phyloP scores from a whole-genome alignment of 164 flowering plant genomes.

The Warburgia ugandensis region DNA sequence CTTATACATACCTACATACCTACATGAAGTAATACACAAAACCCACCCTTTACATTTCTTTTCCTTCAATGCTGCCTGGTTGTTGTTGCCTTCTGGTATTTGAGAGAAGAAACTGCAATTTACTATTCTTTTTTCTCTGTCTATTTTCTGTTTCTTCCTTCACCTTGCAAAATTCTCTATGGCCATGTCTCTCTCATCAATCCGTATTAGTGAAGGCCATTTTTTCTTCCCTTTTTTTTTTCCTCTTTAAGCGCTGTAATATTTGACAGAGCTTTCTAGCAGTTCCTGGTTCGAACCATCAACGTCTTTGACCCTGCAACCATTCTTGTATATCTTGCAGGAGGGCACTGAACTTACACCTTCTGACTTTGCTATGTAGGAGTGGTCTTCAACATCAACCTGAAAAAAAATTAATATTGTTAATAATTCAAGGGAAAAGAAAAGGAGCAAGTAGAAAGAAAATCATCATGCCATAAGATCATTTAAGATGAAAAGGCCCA shows the following conservation, averaged over 20 bases:
- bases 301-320: conserved; percentile 30
- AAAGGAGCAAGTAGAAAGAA: neutral
- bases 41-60: too few species aligned
- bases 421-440: neutral
- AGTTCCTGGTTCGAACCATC: conserved; percentile 22
- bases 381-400: conserved; percentile 36
- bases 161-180: too few species aligned
- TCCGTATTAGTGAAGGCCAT: too few species aligned
- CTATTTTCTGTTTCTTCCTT: too few species aligned
- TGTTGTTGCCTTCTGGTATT: too few species aligned
- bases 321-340: conserved; percentile 36
- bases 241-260: conserved; percentile 14
- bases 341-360: conserved; percentile 25
- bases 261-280: conserved; percentile 34
- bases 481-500: too few species aligned
- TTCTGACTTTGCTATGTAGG: conserved; percentile 24
- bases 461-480: too few species aligned
- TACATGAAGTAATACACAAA: too few species aligned
- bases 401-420: conserved; percentile 8
- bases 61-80: too few species aligned
- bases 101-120: too few species aligned
- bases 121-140: too few species aligned
- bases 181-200: neutral
- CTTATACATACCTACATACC: too few species aligned
- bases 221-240: neutral